These are phyloP conservation scores for Poa pratensis DNA, from an alignment of 176 grass and related monocot genomes.

Conservation along the genomic window DNA sequence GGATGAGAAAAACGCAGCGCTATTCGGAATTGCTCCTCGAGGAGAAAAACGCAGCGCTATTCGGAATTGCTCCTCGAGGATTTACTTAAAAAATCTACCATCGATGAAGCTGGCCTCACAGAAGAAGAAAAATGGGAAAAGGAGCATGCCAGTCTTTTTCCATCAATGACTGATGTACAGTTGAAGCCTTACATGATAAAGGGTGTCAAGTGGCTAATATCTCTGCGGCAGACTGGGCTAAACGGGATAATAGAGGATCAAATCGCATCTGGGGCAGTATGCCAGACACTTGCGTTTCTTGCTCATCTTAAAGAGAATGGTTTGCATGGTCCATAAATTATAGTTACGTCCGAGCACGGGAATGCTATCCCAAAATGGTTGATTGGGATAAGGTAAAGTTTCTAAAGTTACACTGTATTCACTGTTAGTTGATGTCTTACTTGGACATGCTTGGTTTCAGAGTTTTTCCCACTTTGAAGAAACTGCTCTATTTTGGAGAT, in stretches of 20 bases:
- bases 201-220: conserved; percentile 94
- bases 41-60: neutral
- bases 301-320: conserved; percentile 85
- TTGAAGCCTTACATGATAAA: conserved; percentile 88
- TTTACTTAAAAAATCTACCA: neutral
- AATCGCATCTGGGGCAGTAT: conserved; percentile 78
- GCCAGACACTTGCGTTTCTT: conserved; percentile 89
- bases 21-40: no score
- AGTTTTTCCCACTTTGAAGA: conserved; percentile 64
- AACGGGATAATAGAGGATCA: conserved; percentile 86
- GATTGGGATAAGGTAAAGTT: conserved; percentile 71
- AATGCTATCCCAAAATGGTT: conserved; percentile 75
- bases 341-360: conserved; percentile 64
- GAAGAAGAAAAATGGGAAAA: conserved; percentile 68
- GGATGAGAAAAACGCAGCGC: no score
- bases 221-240: conserved; percentile 83
- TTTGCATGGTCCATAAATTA: conserved; percentile 83
- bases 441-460: conserved; percentile 45
- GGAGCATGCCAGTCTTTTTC: conserved; percentile 72
- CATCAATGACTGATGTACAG: conserved; percentile 75
- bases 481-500: conserved; percentile 70
- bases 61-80: neutral
- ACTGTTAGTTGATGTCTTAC: conserved; percentile 26
- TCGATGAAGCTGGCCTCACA: conserved; percentile 58
- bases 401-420: neutral